Conservation (phyloP, 441 rosid species). For the Jatropha multifida region DNA sequence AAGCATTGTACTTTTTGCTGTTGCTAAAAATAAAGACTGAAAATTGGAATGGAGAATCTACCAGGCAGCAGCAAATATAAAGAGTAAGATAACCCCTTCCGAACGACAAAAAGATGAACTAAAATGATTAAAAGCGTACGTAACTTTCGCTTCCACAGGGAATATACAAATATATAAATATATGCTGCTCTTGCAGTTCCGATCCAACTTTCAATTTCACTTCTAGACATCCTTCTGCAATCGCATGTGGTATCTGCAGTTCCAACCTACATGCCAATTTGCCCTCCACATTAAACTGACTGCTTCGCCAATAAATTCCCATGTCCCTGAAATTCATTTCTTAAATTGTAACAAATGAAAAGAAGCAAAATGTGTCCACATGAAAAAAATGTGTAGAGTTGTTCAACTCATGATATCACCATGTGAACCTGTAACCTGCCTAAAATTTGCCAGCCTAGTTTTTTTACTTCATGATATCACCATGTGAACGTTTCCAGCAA, state of each 20-base stretch:
- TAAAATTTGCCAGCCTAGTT: slow-evolving; percentile 8
- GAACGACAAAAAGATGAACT: background rate
- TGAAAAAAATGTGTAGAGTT: background rate
- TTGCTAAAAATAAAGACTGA: too few species aligned
- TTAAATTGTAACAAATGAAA: background rate
- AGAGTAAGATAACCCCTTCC: too few species aligned
- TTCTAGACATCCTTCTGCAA: background rate
- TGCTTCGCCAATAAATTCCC: background rate
- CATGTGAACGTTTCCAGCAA: slow-evolving; percentile 72
- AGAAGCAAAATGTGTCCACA: background rate
- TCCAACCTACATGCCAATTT: background rate
- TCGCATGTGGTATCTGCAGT: background rate
- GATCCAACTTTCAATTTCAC: background rate
- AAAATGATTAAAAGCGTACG: background rate
- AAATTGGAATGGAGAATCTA: too few species aligned
- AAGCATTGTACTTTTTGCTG: too few species aligned
- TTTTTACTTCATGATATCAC: slow-evolving; percentile 39
- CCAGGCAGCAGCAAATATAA: too few species aligned
- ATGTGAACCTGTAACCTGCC: slow-evolving; percentile 5
- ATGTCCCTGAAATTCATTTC: background rate
- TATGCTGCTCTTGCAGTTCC: background rate
- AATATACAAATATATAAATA: too few species aligned
- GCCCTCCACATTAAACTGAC: background rate
- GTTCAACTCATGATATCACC: too few species aligned
- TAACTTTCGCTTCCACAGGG: background rate